Base-by-base conservation (phyloP, 225 moss, liverwort and hornwort species). In the Lunularia cruciata region DNA sequence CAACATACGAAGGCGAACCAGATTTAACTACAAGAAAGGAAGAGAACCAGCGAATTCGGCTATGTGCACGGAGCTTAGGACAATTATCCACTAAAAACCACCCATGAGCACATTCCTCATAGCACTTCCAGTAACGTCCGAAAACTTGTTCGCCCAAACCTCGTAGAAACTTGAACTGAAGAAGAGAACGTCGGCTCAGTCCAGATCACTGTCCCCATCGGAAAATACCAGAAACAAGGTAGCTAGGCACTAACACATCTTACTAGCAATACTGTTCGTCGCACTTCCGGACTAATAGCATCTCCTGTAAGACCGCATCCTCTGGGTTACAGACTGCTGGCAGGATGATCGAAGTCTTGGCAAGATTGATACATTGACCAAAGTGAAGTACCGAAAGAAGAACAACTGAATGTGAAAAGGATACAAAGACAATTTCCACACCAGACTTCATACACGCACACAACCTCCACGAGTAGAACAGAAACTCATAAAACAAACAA, bases 191-290 rank as follows among this genome's bases (percentile, higher is more conserved):
- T 3, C 3, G 52, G 27, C 4, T 31, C 31, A 36, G 60, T 6
- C 11, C 42, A 25, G 46, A 64, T 7, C 45, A 11, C 28, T 46
- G 28, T 2, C 19, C 31, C 46, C 38, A 40, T 40, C 8, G 36
- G 25, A 13, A 61, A n/a, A 38, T 10, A 60, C 36, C 10, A 37
- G 22, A 18, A 22, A 23, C 39, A 37, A 3, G 39, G 46, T 64
- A 45, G 30, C 30, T 64, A 46, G 46, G 43, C 28, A 45, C 45
- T 46, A 30, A 63, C 60, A 61, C 61, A 12, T 64, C 63, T 46
- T 64, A 46, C 27, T 64, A 28, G 63, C 26, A 63, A 42, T 46
- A 46, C 3, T 28, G 45, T 45, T 46, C 63, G 25, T 64, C 42
- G 43, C 16, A 63, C 28, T 63, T 45, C 46, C 18, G 25, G 28